Base-by-base conservation (phyloP, 371 early-diverging fungal genomes). In the Capillidium rhysosporum region DNA sequence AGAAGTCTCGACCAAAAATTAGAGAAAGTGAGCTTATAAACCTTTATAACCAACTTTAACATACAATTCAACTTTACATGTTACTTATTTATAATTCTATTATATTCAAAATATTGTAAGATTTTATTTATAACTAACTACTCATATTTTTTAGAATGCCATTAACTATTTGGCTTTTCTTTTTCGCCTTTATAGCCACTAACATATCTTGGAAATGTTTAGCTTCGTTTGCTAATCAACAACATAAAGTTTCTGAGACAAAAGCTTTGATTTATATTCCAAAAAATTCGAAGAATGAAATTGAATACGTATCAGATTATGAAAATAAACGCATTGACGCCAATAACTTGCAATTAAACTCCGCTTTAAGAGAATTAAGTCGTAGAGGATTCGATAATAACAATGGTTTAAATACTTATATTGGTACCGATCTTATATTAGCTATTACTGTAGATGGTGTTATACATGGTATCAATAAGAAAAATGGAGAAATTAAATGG, bases 391-490 rank as follows among this genome's bases (percentile, higher is more conserved):
- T 18, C 18, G 43, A 18, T 5, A 7, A 14, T 14, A 18, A 43
- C 21, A n/a, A n/a, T n/a, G 18, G 14, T 14, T 8, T 18, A 0
- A 2, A 51, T 29, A 39, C 14, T 9, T 51, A 18, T 34, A 34
- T 28, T 23, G 9, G 14, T 14, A 51, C 34, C 12, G 51, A 38
- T 21, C 21, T 51, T 4, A 34, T 51, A 23, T 16, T 55, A 25
- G 67, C 79, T 31, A 61, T 73, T 7, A 80, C 83, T 0, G 55
- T 82, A 12, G 83, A 82, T 59, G 83, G 83, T 23, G 40, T 59
- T 25, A 46, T 80, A 49, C 77, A 79, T 54, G 74, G 75, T 47
- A 63, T 82, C 30, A 55, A 73, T 39, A 61, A 54, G 23, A 21
- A 56, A 9, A 68, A 64, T 7, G 83, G 80, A 0, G 46, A 59